Percentiles rank a stretch among this genome's conserved stretches.
phyloP scores from a whole-genome alignment of 768 basidiomycete genomes.

The Amanita subjunquillea region DNA sequence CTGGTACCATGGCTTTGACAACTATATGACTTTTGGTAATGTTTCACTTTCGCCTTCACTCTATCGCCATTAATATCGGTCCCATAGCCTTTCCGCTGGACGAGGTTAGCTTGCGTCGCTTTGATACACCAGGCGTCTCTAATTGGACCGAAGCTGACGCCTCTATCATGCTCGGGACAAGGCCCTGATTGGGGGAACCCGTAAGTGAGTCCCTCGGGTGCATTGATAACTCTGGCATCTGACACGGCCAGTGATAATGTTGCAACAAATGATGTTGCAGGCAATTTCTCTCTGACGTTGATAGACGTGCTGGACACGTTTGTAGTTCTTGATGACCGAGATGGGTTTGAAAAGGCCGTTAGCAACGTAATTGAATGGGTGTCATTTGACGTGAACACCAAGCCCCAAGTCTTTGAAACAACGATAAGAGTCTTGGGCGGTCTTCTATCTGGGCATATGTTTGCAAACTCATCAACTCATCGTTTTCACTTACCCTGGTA shows the following conservation, averaged over 20 bases:
- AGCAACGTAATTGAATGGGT: slow-evolving; percentile 74
- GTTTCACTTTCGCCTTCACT: background rate
- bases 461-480: slow-evolving; percentile 55
- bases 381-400: slow-evolving; percentile 87
- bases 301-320: slow-evolving; percentile 82
- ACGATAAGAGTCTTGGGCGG: slow-evolving; percentile 93
- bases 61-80: slow-evolving; percentile 12
- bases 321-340: slow-evolving; percentile 73
- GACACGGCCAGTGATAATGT: slow-evolving; percentile 45
- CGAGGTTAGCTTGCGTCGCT: slow-evolving; percentile 40
- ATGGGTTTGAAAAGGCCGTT: slow-evolving; percentile 79
- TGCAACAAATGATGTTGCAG: slow-evolving; percentile 85
- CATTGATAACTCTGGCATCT: background rate
- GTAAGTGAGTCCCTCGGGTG: slow-evolving; percentile 32
- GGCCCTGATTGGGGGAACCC: slow-evolving; percentile 83
- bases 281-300: slow-evolving; percentile 83
- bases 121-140: background rate
- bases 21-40: slow-evolving; percentile 78
- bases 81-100: slow-evolving; percentile 71
- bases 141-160: slow-evolving; percentile 51
- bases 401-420: slow-evolving; percentile 97
- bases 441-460: slow-evolving; percentile 76
- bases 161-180: slow-evolving; percentile 76
- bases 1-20: slow-evolving; percentile 86
- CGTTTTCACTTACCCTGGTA: slow-evolving; percentile 83